Evolutionary conservation across 192 early-diverging fungal species (phyloP).

Genomic region (Tieghemiomyces parasiticus): DNA sequence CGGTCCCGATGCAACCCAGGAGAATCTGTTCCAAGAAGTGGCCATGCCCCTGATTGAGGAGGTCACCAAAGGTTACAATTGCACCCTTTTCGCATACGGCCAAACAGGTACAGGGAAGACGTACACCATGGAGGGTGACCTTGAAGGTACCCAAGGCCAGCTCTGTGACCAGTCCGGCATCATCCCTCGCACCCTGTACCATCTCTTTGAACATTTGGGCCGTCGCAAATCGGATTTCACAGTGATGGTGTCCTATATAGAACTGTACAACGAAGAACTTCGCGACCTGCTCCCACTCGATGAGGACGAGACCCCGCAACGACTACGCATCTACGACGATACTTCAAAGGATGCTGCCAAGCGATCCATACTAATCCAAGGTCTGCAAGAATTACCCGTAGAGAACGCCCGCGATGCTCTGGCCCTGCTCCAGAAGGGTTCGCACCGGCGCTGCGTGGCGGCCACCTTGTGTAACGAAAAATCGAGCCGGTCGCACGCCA

Average conservation of each 20-base stretch:
- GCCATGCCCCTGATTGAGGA: constrained; percentile 75
- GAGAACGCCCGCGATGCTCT: constrained; percentile 61
- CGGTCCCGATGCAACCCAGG: constrained; percentile 55
- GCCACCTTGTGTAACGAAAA: constrained; percentile 82
- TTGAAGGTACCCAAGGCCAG: constrained; percentile 30
- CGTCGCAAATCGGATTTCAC: constrained; percentile 53
- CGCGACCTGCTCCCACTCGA: constrained; percentile 67
- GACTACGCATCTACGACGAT: background rate
- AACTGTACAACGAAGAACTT: constrained; percentile 93
- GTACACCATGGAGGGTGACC: constrained; percentile 89
- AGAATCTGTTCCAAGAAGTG: constrained; percentile 59
- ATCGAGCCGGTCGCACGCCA: constrained; percentile 85
- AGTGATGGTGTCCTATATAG: constrained; percentile 74
- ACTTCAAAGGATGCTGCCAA: background rate
- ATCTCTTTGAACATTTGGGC: constrained; percentile 64
- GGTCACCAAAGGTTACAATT: constrained; percentile 57
- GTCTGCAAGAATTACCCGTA: constrained; percentile 65
- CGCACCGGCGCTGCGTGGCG: constrained; percentile 58
- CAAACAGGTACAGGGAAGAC: constrained; percentile 95
- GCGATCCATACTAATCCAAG: constrained; percentile 64
- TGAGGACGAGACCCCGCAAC: constrained; percentile 12
- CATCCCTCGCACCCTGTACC: constrained; percentile 73
- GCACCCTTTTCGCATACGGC: constrained; percentile 72
- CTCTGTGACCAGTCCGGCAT: constrained; percentile 55
- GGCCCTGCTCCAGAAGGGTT: constrained; percentile 48